Conservation (phyloP, 768 basidiomycete genomes). For the Mycena crocata region DNA sequence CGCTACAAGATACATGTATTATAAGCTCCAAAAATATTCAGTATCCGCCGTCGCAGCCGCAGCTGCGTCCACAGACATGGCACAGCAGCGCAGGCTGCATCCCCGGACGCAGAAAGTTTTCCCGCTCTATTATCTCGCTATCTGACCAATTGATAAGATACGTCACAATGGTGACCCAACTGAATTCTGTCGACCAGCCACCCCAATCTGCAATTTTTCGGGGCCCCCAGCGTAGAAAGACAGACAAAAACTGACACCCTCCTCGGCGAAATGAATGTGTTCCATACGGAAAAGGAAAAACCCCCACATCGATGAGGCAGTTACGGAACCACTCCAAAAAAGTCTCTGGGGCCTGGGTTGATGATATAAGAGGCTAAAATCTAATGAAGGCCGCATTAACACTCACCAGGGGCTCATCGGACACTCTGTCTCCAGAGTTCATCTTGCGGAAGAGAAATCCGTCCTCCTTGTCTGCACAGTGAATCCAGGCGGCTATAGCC, state of each 20-base stretch:
- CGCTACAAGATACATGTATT: too few relatives aligned
- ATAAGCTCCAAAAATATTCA: too few relatives aligned
- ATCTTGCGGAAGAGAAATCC: slow-evolving; percentile 32
- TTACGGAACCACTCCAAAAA: slow-evolving; percentile 41
- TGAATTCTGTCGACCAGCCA: slow-evolving; percentile 43
- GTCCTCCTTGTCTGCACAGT: not conserved
- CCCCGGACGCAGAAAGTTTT: slow-evolving; percentile 40
- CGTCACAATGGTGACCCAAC: slow-evolving; percentile 40
- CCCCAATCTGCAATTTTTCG: slow-evolving; percentile 46
- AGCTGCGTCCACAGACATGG: slow-evolving; percentile 34
- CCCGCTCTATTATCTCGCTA: slow-evolving; percentile 19
- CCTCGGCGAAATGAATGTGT: too few relatives aligned
- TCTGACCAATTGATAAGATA: slow-evolving; percentile 42
- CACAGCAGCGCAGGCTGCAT: slow-evolving; percentile 28
- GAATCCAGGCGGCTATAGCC: slow-evolving; percentile 30
- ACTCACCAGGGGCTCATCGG: slow-evolving; percentile 26
- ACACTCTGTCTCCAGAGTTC: slow-evolving; percentile 18
- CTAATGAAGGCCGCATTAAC: too few relatives aligned
- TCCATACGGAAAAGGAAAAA: too few relatives aligned
- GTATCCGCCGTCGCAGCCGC: slow-evolving; percentile 26
- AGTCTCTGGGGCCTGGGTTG: slow-evolving; percentile 36
- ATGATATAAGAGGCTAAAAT: too few relatives aligned
- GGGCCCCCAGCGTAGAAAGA: slow-evolving; percentile 40
- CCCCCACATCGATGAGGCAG: slow-evolving; percentile 41
- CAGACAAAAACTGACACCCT: slow-evolving; percentile 44